Base-by-base conservation (phyloP, 2,329 filamentous ascomycete species). In the Pyrenochaeta sp. region DNA sequence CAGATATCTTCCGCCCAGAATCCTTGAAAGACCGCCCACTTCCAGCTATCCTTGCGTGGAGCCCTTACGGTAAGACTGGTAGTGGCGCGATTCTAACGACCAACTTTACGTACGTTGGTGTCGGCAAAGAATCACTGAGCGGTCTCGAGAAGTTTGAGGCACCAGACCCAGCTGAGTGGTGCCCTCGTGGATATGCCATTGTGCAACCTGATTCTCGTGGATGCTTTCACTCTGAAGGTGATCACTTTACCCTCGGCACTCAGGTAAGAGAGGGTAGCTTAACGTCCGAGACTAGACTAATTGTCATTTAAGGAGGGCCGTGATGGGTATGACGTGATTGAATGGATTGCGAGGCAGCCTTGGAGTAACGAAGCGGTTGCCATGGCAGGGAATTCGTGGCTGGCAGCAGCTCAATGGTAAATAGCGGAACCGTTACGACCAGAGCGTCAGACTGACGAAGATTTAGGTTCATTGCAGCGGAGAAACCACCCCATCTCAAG, bases 341-440 rank as follows among this genome's bases (percentile, higher is more conserved):
- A 77, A 42, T 60, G 55, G 15, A 53, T 76, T 18, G 73, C 74
- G 0, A 57, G 65, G 21, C 63, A 71, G 52, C 47, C 60, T 2
- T 79, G 75, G 76, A 77, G 72, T 43, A 77, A 73, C 38, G 74
- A 75, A 10, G 59, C 48, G 2, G 61, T 77, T 8, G 72, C 34
- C 18, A 28, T 43, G 9, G 42, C 42, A 3, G 76, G 76, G 0
- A 78, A 77, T 40, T 76, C 73, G 1, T 66, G 68, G 18, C 65
- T 77, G n/a, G n/a, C n/a, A n/a, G n/a, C n/a, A n/a, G n/a, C n/a
- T n/a, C n/a, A n/a, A n/a, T 15, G 73, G 72, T 74, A 48, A 5
- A 13, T 27, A 13, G 24, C 36, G 7, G 34, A 39, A 3, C 72
- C 76, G 43, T 74, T 11, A n/a, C n/a, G n/a, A n/a, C 9, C 9